These are phyloP conservation scores for Venturia nashicola DNA, from an alignment of 2,329 filamentous ascomycete species.

Conservation along the genomic window DNA sequence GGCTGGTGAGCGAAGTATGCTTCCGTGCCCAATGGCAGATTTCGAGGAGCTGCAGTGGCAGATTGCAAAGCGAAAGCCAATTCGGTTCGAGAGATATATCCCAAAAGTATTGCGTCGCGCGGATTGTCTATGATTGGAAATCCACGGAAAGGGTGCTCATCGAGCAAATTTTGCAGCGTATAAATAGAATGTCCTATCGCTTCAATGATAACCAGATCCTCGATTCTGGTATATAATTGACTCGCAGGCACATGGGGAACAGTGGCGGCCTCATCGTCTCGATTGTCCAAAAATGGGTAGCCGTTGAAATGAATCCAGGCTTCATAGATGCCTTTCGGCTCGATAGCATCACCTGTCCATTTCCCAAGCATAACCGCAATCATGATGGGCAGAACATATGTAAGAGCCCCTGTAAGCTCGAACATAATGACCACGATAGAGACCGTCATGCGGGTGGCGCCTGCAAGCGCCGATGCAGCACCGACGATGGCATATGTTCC, in stretches of 20 bases:
- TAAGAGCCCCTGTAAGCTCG: slow-evolving; percentile 32
- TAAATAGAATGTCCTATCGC: slow-evolving; percentile 80
- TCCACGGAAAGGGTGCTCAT: slow-evolving; percentile 67
- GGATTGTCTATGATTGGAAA: slow-evolving; percentile 81
- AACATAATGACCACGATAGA: slow-evolving; percentile 99
- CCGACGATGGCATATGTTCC: slow-evolving; percentile 96
- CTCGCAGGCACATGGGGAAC: slow-evolving; percentile 77
- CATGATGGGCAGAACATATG: slow-evolving; percentile 95
- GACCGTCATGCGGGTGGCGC: slow-evolving; percentile 91
- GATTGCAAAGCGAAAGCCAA: slow-evolving; percentile 67
- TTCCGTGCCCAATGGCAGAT: slow-evolving; percentile 58
- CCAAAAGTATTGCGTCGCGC: slow-evolving; percentile 66
- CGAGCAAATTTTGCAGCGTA: slow-evolving; percentile 58
- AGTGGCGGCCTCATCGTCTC: slow-evolving; percentile 51
- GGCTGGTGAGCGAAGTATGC: slow-evolving; percentile 77
- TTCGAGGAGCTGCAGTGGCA: slow-evolving; percentile 43
- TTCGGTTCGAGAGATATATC: slow-evolving; percentile 89
- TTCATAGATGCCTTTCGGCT: slow-evolving; percentile 88
- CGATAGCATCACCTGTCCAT: slow-evolving; percentile 95
- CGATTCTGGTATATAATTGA: slow-evolving; percentile 83
- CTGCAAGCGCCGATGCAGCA: slow-evolving; percentile 84
- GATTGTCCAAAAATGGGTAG: slow-evolving; percentile 91
- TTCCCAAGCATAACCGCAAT: slow-evolving; percentile 96
- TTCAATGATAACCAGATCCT: slow-evolving; percentile 79
- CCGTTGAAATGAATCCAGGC: slow-evolving; percentile 94